These are phyloP conservation scores for Rhododendron simsii DNA, from an alignment of 148 eudicot genomes.

Conservation along the genomic window DNA sequence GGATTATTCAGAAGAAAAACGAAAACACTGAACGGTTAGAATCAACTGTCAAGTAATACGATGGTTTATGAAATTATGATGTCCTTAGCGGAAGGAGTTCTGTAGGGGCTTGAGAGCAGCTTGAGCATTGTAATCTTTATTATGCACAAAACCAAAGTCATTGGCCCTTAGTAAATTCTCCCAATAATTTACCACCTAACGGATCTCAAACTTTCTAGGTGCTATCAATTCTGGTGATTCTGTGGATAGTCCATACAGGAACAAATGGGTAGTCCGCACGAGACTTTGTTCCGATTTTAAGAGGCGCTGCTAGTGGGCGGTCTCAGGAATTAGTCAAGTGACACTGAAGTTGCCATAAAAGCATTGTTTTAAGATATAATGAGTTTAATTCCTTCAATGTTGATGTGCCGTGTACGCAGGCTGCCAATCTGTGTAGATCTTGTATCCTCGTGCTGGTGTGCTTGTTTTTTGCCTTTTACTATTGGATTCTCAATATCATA, in stretches of 20 bases:
- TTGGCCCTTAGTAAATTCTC: not conserved
- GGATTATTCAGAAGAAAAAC: not conserved
- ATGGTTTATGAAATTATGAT: not conserved
- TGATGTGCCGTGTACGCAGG: not conserved
- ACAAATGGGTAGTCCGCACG: not conserved
- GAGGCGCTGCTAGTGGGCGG: not conserved
- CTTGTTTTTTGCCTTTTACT: not conserved
- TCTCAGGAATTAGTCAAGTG: not conserved
- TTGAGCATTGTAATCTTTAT: not conserved
- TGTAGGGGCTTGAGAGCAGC: not conserved
- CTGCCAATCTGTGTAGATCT: not conserved
- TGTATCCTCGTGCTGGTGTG: not conserved
- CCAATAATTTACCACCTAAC: not conserved
- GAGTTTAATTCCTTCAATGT: not conserved
- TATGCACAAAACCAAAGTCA: not conserved
- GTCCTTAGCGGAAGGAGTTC: not conserved
- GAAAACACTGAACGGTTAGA: not conserved
- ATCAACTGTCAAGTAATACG: not conserved
- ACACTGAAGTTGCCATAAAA: not conserved
- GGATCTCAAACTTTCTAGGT: not conserved
- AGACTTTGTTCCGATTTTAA: not conserved
- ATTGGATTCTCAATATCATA: not conserved
- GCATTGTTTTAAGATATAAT: not conserved
- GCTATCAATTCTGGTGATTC: not conserved
- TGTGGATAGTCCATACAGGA: not conserved